These are phyloP conservation scores for Dryadomyces quercus-mongolicae DNA, from an alignment of 2,329 filamentous ascomycete species.

Conservation along the genomic window DNA sequence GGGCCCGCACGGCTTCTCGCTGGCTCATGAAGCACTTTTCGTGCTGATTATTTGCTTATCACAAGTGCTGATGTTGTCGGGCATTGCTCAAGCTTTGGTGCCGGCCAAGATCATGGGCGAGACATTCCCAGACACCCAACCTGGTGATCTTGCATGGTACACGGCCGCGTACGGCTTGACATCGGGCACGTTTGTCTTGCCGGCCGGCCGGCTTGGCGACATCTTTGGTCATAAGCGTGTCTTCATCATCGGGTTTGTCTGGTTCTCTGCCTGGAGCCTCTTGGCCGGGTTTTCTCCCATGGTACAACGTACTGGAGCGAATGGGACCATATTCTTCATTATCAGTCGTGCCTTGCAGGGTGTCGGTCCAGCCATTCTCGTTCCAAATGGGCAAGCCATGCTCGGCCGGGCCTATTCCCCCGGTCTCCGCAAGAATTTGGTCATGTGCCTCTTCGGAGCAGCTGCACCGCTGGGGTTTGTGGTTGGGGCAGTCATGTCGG, in stretches of 20 bases:
- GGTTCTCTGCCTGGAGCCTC: constrained; percentile 42
- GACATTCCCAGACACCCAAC: constrained; percentile 29
- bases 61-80: constrained; percentile 33
- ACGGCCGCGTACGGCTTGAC: constrained; percentile 45
- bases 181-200: constrained; percentile 44
- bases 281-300: constrained; percentile 28
- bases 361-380: constrained; percentile 47
- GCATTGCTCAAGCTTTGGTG: constrained; percentile 34
- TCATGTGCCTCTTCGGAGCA: constrained; percentile 40
- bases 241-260: constrained; percentile 39
- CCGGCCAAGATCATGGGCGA: constrained; percentile 34
- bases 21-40: constrained; percentile 22
- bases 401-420: constrained; percentile 45
- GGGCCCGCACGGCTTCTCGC: constrained; percentile 14
- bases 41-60: constrained; percentile 26
- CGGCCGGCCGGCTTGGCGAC: constrained; percentile 44
- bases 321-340: constrained; percentile 15
- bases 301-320: constrained; percentile 9
- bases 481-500: constrained; percentile 26
- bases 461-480: constrained; percentile 34
- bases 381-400: constrained; percentile 56
- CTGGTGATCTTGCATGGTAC: constrained; percentile 40
- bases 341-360: constrained; percentile 16
- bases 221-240: constrained; percentile 44
- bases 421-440: constrained; percentile 46